Evolutionary conservation across 1,284 basidiomycete genomes (phyloP), one percentile per base, ranked within the genome.

Genomic region (Phaffia rhodozyma): DNA sequence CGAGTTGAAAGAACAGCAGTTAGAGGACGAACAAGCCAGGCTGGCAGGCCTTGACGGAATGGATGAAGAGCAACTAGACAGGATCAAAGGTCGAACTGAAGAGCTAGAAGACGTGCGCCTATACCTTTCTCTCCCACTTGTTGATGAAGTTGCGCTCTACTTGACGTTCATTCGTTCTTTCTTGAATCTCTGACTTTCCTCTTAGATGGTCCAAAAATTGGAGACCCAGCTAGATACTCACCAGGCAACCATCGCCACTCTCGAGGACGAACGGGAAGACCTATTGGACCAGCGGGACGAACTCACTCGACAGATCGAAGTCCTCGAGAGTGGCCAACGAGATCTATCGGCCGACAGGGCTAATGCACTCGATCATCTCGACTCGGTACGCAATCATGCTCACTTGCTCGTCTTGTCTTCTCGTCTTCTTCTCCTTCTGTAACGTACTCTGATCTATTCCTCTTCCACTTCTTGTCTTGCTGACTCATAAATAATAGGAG

Each of bases 1-100:
- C 59, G 85, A 84, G 66, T 79, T 0, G 81, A 83, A 86, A 72
- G 81, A 77, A 21, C 82, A 86, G 70, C 84, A 85, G 66, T 81
- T 84, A 49, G 82, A 84, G 9, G 78, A 87, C 9, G 72, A 71
- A 47, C 65, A 77, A 75, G 11, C 61, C 29, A 75, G 74, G 20
- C 78, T 80, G 65, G 73, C 86, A 55, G 81, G 84, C 49, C 83
- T 83, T 55, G 82, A 80, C 82, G 34, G 73, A 81, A 32, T 68
- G 64, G 52, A 55, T 72, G n/a, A 66, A 68, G 55, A 72, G 70
- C 81, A 84, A 48, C 75, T 89, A 66, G 16, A 72, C 71, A 61
- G 79, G 79, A 4, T 78, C 74, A 13, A 76, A 80, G 68, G 74
- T 87, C 48, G 82, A 84, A 55, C 83, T 86, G 82, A 85, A 57